Percentiles rank a stretch among this genome's conserved stretches.
Evolutionary conservation across 257 asterid genomes (phyloP).

Genomic region (Solanum chilense): DNA sequence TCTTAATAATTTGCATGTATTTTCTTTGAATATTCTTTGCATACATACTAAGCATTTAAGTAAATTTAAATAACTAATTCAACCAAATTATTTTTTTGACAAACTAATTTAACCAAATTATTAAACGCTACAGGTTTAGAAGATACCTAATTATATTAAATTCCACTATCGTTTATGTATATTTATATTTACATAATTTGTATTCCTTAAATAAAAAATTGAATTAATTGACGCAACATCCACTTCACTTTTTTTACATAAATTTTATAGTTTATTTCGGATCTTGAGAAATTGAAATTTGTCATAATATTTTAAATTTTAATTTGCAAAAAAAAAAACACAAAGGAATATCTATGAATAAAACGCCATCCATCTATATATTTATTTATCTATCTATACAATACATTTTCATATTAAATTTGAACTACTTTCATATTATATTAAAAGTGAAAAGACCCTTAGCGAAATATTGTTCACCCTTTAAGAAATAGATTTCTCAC

Average conservation of each 20-base stretch:
- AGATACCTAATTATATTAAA: background rate
- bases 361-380: background rate
- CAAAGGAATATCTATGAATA: background rate
- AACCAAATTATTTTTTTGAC: background rate
- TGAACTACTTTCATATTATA: background rate
- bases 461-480: background rate
- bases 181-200: background rate
- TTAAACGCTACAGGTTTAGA: background rate
- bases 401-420: background rate
- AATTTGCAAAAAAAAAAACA: background rate
- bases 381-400: background rate
- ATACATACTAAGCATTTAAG: background rate
- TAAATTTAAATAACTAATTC: background rate
- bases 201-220: background rate
- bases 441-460: background rate
- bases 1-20: background rate
- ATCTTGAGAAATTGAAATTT: background rate
- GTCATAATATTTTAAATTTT: background rate
- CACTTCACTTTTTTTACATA: background rate
- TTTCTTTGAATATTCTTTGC: background rate
- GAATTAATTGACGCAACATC: background rate
- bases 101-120: background rate
- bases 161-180: background rate
- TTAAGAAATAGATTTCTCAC: background rate
- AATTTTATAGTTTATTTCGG: background rate